phyloP scores from a whole-genome alignment of 208 protist species.

The Acanthamoeba sp. region DNA sequence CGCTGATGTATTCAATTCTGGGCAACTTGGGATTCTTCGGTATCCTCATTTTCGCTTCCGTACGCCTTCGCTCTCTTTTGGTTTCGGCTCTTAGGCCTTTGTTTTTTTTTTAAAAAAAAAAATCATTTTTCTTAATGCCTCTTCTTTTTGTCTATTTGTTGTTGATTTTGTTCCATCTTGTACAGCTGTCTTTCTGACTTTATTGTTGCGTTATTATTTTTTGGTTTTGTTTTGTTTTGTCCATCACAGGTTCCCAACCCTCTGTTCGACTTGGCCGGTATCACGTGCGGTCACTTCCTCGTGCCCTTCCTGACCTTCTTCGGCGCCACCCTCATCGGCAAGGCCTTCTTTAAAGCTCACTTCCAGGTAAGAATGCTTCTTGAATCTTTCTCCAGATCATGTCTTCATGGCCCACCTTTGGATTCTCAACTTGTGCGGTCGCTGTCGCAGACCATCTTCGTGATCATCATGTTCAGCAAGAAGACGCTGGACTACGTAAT shows the following conservation, averaged over 20 bases:
- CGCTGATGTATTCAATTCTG: constrained; percentile 55
- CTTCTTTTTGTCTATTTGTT: too few species aligned
- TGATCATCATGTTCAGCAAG: constrained; percentile 47
- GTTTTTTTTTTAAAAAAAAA: too few species aligned
- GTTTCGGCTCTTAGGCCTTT: too few species aligned
- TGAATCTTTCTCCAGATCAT: too few species aligned
- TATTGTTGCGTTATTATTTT: too few species aligned
- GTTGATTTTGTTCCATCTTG: too few species aligned
- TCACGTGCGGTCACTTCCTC: constrained; percentile 96
- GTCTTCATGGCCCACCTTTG: neutral
- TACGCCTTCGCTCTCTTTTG: neutral
- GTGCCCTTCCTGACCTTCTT: constrained; percentile 98
- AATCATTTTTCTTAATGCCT: too few species aligned
- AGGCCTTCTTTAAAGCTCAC: constrained; percentile 90
- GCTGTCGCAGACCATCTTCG: neutral
- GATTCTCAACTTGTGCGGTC: neutral
- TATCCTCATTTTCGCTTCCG: constrained; percentile 94
- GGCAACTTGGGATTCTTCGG: constrained; percentile 95
- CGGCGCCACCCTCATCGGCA: constrained; percentile 96
- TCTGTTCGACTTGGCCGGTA: constrained; percentile 97
- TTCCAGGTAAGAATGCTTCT: constrained; percentile 60
- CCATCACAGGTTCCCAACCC: constrained; percentile 95
- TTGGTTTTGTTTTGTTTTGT: constrained; percentile 87
- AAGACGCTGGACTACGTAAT: constrained; percentile 14
- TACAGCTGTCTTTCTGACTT: too few species aligned